Conservation (phyloP, 2,329 filamentous ascomycete species). For the Botryotinia convoluta region DNA sequence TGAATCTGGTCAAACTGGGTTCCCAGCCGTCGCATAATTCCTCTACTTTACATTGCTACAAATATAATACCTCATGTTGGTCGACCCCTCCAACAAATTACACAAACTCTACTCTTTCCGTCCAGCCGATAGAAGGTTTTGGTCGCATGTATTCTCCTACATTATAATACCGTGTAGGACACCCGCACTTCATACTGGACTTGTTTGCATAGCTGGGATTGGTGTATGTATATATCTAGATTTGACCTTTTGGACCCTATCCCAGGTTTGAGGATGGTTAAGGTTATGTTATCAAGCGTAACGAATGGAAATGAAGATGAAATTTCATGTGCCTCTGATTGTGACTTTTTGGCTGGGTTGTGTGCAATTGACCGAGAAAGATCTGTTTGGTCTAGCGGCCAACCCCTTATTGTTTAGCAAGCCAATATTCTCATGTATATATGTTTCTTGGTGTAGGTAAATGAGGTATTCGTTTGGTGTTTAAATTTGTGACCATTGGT, state of each 20-base stretch:
- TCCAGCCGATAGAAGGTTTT: constrained; percentile 20
- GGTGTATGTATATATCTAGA: constrained; percentile 35
- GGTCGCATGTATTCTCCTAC: constrained; percentile 26
- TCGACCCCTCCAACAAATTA: constrained; percentile 25
- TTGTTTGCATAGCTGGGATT: constrained; percentile 35
- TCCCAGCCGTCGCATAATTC: constrained; percentile 36
- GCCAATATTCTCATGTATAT: no score
- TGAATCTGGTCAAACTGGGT: constrained; percentile 34
- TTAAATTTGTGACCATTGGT: background rate
- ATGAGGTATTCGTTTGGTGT: background rate
- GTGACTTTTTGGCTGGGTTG: no score
- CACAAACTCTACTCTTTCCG: constrained; percentile 37
- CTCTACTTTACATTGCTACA: background rate
- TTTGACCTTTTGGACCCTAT: constrained; percentile 5
- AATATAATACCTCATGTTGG: constrained; percentile 21
- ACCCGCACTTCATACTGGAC: constrained; percentile 12
- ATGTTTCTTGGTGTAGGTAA: background rate
- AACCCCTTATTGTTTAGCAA: background rate
- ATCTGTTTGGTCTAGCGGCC: background rate
- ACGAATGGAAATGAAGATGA: constrained; percentile 6
- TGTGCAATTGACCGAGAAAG: background rate
- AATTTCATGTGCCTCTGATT: background rate
- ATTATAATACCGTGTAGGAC: constrained; percentile 16
- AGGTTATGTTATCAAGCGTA: constrained; percentile 11
- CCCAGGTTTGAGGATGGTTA: background rate